Percentiles rank a stretch among this genome's conserved stretches.
Conservation (phyloP, 129 eudicot species). For the Kitagawia praeruptora region DNA sequence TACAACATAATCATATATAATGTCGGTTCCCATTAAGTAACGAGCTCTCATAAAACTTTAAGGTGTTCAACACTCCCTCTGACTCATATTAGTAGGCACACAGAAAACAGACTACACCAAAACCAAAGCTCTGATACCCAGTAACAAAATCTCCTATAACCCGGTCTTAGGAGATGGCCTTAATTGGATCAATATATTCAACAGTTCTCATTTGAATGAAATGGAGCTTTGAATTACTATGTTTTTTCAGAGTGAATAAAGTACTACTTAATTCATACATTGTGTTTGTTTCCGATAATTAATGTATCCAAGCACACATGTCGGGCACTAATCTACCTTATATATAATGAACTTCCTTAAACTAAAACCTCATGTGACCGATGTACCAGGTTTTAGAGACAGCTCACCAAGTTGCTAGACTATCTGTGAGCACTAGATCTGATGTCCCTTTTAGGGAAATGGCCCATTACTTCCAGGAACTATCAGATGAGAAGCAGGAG, state of each 20-base stretch:
- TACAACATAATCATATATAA: no score
- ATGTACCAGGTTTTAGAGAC: slow-evolving; percentile 70
- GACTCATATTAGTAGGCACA: not conserved
- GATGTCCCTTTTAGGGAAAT: slow-evolving; percentile 75
- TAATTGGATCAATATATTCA: not conserved
- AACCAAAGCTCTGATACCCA: not conserved
- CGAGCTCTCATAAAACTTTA: no score
- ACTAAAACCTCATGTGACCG: not conserved
- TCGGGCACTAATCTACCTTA: not conserved
- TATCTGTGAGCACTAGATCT: slow-evolving; percentile 56
- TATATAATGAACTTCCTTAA: not conserved
- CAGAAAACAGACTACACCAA: not conserved
- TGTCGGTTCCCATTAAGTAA: no score
- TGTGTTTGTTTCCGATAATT: not conserved
- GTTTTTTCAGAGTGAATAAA: not conserved
- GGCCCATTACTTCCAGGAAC: slow-evolving; percentile 70
- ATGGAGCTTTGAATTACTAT: not conserved
- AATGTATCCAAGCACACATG: not conserved
- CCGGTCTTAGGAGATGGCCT: not conserved
- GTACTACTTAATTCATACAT: not conserved
- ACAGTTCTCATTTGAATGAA: not conserved
- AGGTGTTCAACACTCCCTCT: no score
- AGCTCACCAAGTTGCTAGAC: slow-evolving; percentile 77
- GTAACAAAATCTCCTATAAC: not conserved
- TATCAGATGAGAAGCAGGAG: slow-evolving; percentile 70